Evolutionary conservation across 768 basidiomycete species (phyloP).

Genomic region (Trichaptum fuscoviolaceum): DNA sequence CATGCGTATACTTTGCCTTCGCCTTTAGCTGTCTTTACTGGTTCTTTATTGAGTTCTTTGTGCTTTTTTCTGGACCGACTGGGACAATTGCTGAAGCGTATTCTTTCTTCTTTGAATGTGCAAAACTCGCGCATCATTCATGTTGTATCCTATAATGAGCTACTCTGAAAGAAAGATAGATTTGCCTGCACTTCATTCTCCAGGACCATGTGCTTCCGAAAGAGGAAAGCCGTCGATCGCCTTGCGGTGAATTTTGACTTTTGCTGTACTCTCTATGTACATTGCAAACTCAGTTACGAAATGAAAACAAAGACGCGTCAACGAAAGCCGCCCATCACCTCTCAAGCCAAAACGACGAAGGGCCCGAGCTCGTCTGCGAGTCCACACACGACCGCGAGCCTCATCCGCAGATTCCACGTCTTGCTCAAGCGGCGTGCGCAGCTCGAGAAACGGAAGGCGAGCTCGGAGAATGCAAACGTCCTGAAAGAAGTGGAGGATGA

Average conservation of each 20-base stretch:
- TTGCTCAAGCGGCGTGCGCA: slow-evolving; percentile 65
- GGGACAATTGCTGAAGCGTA: not conserved
- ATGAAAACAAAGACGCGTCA: slow-evolving; percentile 29
- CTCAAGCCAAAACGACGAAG: slow-evolving; percentile 12
- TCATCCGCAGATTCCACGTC: slow-evolving; percentile 79
- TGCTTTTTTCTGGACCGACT: not conserved
- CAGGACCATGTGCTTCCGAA: not conserved
- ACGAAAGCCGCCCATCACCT: slow-evolving; percentile 42
- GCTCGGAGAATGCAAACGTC: slow-evolving; percentile 21
- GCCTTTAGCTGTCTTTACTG: slow-evolving; percentile 4
- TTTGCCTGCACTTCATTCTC: not conserved
- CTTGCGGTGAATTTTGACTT: not conserved
- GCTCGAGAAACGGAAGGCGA: slow-evolving; percentile 31
- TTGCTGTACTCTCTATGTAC: not conserved
- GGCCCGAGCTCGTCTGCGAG: slow-evolving; percentile 39
- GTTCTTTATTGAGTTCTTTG: not conserved
- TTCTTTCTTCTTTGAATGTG: not conserved
- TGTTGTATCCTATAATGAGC: not conserved
- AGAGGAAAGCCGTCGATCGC: not conserved
- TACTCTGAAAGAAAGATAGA: not conserved
- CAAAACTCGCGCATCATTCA: not conserved
- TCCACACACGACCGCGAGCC: slow-evolving; percentile 56
- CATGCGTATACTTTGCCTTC: not conserved
- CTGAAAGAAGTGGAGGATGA: slow-evolving; percentile 52
- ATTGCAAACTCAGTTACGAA: not conserved